Evolutionary conservation across 371 early-diverging fungal genomes (phyloP), one percentile per base, ranked within the genome.

Genomic region (Mortierella polycephala): DNA sequence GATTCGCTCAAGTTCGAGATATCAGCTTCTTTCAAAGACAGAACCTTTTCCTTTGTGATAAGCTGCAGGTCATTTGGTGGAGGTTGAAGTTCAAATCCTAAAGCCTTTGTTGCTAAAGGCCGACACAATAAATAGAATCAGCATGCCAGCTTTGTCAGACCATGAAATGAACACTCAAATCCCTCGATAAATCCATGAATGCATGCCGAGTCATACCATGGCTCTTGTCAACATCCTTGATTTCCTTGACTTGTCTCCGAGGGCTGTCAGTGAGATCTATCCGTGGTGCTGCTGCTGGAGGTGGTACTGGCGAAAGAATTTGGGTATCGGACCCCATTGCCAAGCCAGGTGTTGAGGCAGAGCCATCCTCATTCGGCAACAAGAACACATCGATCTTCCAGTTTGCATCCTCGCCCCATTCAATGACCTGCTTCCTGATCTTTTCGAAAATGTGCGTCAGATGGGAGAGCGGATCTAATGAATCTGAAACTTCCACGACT

Each of bases 391-490:
- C 77, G 44, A 76, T 76, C 55, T 76, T 76, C 77, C 77, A 76
- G 62, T 76, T 76, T n/a, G 77, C 77, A 57, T 71, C 71, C 45
- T 76, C 71, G 16, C 77, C 77, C 77, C 77, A 76, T 51, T 76
- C 77, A 46, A 76, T 67, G 57, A 76, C 77, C 40, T 76, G 77
- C 54, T 59, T 62, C 58, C 68, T 60, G 67, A 76, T 76, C 57
- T 76, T 70, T 55, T 76, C 77, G 53, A 76, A 76, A 21, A 76
- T 76, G 50, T 62, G 64, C 10, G 60, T 64, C 9, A 76, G 64
- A 53, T 76, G 77, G 7, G 77, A 70, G 7, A 76, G 61, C 40
- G 77, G 77, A 60, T 76, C 77, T 40, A 66, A 23, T 12, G 64
- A 18, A 18, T 71, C 77, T 13, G 66, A 52, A 3, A 54, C 54